Evolutionary conservation across 805 yeast species (phyloP).

Genomic region (Cyberlindnera lachancei): DNA sequence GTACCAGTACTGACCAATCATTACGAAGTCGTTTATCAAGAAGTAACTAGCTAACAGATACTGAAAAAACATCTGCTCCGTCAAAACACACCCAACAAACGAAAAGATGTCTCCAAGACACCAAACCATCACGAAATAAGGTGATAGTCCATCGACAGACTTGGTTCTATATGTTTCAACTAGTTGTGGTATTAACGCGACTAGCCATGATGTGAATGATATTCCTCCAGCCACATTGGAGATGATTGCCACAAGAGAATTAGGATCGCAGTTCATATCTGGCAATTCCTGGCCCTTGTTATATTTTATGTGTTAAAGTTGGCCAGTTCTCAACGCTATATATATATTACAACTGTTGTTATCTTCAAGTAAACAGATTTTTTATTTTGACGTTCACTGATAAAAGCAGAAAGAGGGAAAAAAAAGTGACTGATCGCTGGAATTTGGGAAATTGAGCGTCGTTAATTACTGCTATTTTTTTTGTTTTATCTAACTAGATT

Average conservation of each 20-base stretch:
- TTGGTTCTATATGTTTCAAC: slow-evolving; percentile 47
- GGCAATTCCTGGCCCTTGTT: not conserved
- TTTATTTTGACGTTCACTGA: too few relatives aligned
- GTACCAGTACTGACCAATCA: slow-evolving; percentile 66
- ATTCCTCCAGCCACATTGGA: slow-evolving; percentile 36
- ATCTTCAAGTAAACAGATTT: too few relatives aligned
- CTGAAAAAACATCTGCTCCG: slow-evolving; percentile 79
- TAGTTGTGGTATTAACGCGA: slow-evolving; percentile 51
- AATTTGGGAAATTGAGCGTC: too few relatives aligned
- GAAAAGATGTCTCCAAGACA: slow-evolving; percentile 39
- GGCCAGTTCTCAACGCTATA: too few relatives aligned
- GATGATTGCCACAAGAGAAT: slow-evolving; percentile 13
- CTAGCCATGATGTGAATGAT: slow-evolving; percentile 35
- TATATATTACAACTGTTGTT: too few relatives aligned
- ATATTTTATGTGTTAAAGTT: too few relatives aligned
- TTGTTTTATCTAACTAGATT: too few relatives aligned
- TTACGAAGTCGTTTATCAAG: slow-evolving; percentile 58
- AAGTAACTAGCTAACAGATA: slow-evolving; percentile 65
- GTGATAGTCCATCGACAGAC: slow-evolving; percentile 54
- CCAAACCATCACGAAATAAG: slow-evolving; percentile 41
- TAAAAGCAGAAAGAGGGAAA: too few relatives aligned
- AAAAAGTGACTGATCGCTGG: too few relatives aligned
- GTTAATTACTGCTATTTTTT: too few relatives aligned
- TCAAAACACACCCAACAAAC: slow-evolving; percentile 64
- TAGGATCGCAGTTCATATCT: slow-evolving; percentile 8